A percentile compares a stretch with the other conserved stretches of the same genome.
phyloP scores from a whole-genome alignment of 2,329 filamentous ascomycete species.

The Dactylellina drechsleri region DNA sequence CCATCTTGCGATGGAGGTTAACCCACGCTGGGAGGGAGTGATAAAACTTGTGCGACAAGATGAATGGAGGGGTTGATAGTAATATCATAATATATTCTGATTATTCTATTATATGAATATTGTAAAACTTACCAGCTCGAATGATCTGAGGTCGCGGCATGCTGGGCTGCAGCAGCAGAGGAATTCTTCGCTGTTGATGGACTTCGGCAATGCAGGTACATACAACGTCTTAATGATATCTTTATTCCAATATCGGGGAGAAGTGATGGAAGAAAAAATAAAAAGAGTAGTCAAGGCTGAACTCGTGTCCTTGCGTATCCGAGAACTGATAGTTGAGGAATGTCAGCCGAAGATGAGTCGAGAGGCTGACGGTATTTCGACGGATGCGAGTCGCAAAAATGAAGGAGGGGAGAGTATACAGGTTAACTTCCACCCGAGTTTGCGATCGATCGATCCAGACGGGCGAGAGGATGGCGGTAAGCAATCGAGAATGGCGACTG shows the following conservation, averaged over 20 bases:
- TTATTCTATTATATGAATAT: no score
- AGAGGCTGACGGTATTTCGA: slow-evolving; percentile 5
- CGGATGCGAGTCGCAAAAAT: neutral
- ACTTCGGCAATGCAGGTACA: slow-evolving; percentile 52
- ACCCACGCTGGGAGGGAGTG: neutral
- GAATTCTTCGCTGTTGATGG: slow-evolving; percentile 26
- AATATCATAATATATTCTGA: no score
- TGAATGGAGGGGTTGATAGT: slow-evolving; percentile 22
- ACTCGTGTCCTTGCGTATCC: slow-evolving; percentile 13
- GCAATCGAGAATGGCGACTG: neutral
- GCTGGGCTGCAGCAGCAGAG: slow-evolving; percentile 44
- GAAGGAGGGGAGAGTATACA: neutral
- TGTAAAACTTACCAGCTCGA: slow-evolving; percentile 64
- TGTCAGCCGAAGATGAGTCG: neutral
- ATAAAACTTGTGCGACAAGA: slow-evolving; percentile 39
- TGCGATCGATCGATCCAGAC: slow-evolving; percentile 3
- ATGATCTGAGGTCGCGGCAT: slow-evolving; percentile 70
- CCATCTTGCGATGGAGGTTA: slow-evolving; percentile 8
- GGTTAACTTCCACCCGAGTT: no score
- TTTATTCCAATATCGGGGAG: slow-evolving; percentile 15
- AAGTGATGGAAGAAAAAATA: neutral
- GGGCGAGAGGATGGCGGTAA: neutral
- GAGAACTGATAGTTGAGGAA: slow-evolving; percentile 48
- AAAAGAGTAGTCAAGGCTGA: slow-evolving; percentile 15
- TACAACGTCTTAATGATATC: neutral